Percentiles rank a stretch among this genome's conserved stretches.
These are phyloP conservation scores for Achlya hypogyna DNA, from an alignment of 352 stramenopile genomes.

Conservation along the genomic window DNA sequence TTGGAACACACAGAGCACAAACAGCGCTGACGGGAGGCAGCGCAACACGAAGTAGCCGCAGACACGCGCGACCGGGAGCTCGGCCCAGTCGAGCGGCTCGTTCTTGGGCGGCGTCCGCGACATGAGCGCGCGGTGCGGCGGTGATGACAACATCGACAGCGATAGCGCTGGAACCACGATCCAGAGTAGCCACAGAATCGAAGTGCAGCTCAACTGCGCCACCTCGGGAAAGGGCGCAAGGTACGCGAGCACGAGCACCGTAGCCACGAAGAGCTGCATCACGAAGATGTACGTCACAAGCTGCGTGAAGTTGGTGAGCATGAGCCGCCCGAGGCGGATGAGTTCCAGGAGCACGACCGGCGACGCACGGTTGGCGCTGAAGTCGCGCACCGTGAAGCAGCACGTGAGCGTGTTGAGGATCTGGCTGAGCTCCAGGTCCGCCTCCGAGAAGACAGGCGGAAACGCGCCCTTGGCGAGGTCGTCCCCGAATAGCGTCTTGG, in stretches of 20 bases:
- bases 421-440: conserved; percentile 74
- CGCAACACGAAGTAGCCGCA: conserved; percentile 58
- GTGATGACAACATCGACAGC: conserved; percentile 67
- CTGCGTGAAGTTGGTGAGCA: conserved; percentile 81
- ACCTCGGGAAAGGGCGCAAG: conserved; percentile 65
- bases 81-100: conserved; percentile 47
- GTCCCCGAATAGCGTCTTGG: conserved; percentile 67
- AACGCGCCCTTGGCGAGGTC: conserved; percentile 28
- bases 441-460: conserved; percentile 50
- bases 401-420: conserved; percentile 77
- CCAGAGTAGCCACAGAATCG: conserved; percentile 80
- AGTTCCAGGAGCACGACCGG: conserved; percentile 48
- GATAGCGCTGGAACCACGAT: conserved; percentile 62
- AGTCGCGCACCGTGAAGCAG: conserved; percentile 31
- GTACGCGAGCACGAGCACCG: conserved; percentile 57
- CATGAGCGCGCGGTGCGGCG: conserved; percentile 65
- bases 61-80: conserved; percentile 44
- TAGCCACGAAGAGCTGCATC: conserved; percentile 71
- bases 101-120: conserved; percentile 82
- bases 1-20: conserved; percentile 58
- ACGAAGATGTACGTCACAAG: conserved; percentile 81
- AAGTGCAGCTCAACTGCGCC: conserved; percentile 58
- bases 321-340: conserved; percentile 58
- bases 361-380: conserved; percentile 6
- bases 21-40: conserved; percentile 51